These are phyloP conservation scores for Aspergillus indologenus DNA, from an alignment of 495 filamentous ascomycete genomes.

Conservation along the genomic window DNA sequence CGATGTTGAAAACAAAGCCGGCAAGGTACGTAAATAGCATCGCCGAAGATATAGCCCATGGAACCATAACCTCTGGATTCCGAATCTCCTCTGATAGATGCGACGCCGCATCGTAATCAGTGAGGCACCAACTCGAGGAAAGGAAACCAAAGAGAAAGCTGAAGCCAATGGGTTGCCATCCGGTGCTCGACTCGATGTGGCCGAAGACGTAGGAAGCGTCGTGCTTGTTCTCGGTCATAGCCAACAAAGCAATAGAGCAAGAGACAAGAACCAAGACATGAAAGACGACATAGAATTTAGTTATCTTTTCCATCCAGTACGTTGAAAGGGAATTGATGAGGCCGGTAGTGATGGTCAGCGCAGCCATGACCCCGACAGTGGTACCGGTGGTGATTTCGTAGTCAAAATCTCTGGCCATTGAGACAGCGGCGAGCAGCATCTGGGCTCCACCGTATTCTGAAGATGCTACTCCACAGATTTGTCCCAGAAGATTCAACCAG, in stretches of 20 bases:
- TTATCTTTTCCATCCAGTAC: conserved; percentile 60
- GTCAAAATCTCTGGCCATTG: conserved; percentile 55
- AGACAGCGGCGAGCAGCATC: conserved; percentile 64
- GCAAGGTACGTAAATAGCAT: conserved; percentile 59
- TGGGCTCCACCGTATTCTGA: conserved; percentile 66
- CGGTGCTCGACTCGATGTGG: conserved; percentile 53
- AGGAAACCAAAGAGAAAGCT: conserved; percentile 70
- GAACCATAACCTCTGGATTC: conserved; percentile 55
- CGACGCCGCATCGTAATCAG: conserved; percentile 53
- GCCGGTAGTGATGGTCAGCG: conserved; percentile 52
- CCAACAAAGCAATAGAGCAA: conserved; percentile 58
- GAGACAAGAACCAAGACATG: conserved; percentile 57
- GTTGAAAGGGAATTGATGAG: conserved; percentile 59
- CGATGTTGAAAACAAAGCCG: conserved; percentile 62
- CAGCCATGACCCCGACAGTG: conserved; percentile 61
- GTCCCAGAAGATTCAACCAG: conserved; percentile 67
- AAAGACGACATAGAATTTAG: conserved; percentile 63
- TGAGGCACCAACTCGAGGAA: conserved; percentile 64
- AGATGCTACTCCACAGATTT: conserved; percentile 61
- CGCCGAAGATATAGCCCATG: conserved; percentile 58
- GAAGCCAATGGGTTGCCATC: conserved; percentile 63
- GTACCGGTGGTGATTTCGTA: conserved; percentile 51
- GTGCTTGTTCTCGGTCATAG: conserved; percentile 57
- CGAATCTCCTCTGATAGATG: conserved; percentile 64
- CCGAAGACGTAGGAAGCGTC: conserved; percentile 62